These are phyloP conservation scores for Blepharisma stoltei DNA, from an alignment of 73 alveolate species.

Conservation along the genomic window DNA sequence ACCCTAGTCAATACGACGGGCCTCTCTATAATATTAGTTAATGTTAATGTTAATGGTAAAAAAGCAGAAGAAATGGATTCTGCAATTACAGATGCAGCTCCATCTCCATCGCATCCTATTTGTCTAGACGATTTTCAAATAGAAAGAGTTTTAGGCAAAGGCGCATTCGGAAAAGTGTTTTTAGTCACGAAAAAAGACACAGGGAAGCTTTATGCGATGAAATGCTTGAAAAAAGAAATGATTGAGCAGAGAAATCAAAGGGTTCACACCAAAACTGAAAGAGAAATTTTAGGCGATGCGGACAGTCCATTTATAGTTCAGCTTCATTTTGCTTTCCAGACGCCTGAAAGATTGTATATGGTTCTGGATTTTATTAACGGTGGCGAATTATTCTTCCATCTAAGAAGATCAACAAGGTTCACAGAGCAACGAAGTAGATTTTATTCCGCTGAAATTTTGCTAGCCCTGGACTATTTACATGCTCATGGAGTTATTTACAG, in stretches of 20 bases:
- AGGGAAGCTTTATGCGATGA: slow-evolving; percentile 84
- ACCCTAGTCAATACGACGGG: too few species aligned
- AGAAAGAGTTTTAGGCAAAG: slow-evolving; percentile 87
- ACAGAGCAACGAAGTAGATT: slow-evolving; percentile 75
- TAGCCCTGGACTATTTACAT: slow-evolving; percentile 88
- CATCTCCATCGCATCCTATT: slow-evolving; percentile 4
- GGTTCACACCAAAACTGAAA: slow-evolving; percentile 62
- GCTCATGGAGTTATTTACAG: slow-evolving; percentile 84
- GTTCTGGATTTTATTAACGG: slow-evolving; percentile 93
- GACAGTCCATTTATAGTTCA: slow-evolving; percentile 87
- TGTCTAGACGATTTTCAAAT: slow-evolving; percentile 43
- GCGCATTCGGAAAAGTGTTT: slow-evolving; percentile 92
- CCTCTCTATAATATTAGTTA: too few species aligned
- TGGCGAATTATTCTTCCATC: slow-evolving; percentile 93
- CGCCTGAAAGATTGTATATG: slow-evolving; percentile 82
- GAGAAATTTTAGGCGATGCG: slow-evolving; percentile 70
- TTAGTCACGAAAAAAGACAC: slow-evolving; percentile 67
- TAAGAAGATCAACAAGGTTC: slow-evolving; percentile 67
- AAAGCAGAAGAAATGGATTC: background rate
- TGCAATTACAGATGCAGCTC: slow-evolving; percentile 10
- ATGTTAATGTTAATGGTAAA: slow-evolving; percentile 17
- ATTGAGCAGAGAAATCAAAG: slow-evolving; percentile 41
- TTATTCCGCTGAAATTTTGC: slow-evolving; percentile 88
- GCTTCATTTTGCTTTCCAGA: slow-evolving; percentile 90
- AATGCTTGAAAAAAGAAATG: slow-evolving; percentile 68